A percentile compares a stretch with the other conserved stretches of the same genome.
Evolutionary conservation across 345 rosid species (phyloP).

Genomic region (Hirschfeldia incana): DNA sequence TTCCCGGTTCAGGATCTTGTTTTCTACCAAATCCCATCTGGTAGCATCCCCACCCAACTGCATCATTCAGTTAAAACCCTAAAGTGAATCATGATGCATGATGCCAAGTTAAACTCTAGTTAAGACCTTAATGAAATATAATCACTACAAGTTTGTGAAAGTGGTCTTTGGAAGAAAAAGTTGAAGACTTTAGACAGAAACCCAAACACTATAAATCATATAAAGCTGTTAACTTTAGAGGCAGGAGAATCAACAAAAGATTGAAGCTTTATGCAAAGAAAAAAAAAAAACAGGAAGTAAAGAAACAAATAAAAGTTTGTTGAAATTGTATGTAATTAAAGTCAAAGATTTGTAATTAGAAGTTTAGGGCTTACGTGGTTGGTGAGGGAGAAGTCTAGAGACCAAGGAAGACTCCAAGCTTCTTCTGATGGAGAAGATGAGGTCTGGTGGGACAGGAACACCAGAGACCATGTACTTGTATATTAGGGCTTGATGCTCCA

Average conservation of each 20-base stretch:
- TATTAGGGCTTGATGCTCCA: constrained; percentile 79
- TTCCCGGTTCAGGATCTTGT: constrained; percentile 89
- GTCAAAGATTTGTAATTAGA: too few species aligned
- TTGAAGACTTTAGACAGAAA: constrained; percentile 1
- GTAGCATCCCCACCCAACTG: constrained; percentile 80
- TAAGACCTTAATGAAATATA: constrained; percentile 3
- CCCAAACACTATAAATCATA: neutral
- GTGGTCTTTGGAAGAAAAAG: constrained; percentile 21
- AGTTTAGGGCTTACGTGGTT: constrained; percentile 49
- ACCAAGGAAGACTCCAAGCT: constrained; percentile 63
- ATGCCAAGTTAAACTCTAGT: constrained; percentile 14
- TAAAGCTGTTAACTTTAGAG: constrained; percentile 24
- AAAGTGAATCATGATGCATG: neutral
- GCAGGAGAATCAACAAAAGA: constrained; percentile 37
- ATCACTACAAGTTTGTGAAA: constrained; percentile 1
- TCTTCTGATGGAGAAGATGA: constrained; percentile 58
- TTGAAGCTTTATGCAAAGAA: constrained; percentile 9
- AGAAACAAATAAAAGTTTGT: neutral
- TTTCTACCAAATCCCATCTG: constrained; percentile 82
- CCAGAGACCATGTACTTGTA: constrained; percentile 89
- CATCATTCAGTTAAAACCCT: constrained; percentile 18
- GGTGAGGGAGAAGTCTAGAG: constrained; percentile 59
- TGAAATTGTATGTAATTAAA: neutral
- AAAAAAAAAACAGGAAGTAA: too few species aligned
- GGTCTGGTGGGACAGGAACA: constrained; percentile 76